Evolutionary conservation across 805 yeast genomes (phyloP).

Genomic region (Teunomyces aglyptinius): DNA sequence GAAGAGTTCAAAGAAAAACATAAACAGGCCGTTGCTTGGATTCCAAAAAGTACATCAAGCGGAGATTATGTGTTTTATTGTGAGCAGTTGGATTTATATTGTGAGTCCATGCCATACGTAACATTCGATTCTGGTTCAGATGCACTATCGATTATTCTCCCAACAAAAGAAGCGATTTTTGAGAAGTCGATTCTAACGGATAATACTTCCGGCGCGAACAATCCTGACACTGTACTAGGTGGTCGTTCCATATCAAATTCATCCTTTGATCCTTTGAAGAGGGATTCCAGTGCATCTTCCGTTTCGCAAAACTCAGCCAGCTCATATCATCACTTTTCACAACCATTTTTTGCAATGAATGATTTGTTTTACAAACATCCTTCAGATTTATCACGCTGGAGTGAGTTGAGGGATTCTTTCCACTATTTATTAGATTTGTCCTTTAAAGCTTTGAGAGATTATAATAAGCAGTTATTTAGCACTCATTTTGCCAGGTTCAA

Average conservation of each 20-base stretch:
- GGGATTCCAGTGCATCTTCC: slow-evolving; percentile 39
- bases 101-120: slow-evolving; percentile 56
- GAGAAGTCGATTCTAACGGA: slow-evolving; percentile 16
- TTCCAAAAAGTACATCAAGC: slow-evolving; percentile 55
- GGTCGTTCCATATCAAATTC: slow-evolving; percentile 7
- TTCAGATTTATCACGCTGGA: slow-evolving; percentile 61
- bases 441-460: slow-evolving; percentile 49
- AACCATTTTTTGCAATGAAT: slow-evolving; percentile 40
- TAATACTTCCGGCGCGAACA: not conserved
- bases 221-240: slow-evolving; percentile 5
- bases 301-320: slow-evolving; percentile 25
- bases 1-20: slow-evolving; percentile 20
- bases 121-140: slow-evolving; percentile 19
- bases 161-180: slow-evolving; percentile 21
- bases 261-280: slow-evolving; percentile 30
- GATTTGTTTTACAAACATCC: slow-evolving; percentile 57
- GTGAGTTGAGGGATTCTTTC: slow-evolving; percentile 49
- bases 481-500: slow-evolving; percentile 55
- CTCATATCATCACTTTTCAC: slow-evolving; percentile 40
- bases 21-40: slow-evolving; percentile 45
- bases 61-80: slow-evolving; percentile 60
- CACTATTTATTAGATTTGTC: slow-evolving; percentile 47
- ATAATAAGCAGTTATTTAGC: slow-evolving; percentile 51
- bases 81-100: slow-evolving; percentile 56
- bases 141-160: slow-evolving; percentile 23